Evolutionary conservation across 202 grass and related monocot genomes (phyloP).

Genomic region (Zoysia matrella): DNA sequence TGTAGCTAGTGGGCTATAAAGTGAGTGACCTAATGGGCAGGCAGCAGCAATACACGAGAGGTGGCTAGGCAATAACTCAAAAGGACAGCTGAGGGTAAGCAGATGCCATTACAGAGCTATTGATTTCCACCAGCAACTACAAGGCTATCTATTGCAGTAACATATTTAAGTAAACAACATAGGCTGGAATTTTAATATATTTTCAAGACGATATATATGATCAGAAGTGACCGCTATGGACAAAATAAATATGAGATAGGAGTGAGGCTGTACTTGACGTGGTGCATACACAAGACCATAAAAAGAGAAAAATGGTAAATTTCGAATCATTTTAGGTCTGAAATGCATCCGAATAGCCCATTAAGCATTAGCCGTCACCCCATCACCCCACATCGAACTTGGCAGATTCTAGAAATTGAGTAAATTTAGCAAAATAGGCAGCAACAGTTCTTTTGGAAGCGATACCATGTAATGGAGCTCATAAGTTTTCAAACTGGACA

Average conservation of each 20-base stretch:
- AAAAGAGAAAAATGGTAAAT: neutral
- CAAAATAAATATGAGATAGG: neutral
- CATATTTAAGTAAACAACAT: neutral
- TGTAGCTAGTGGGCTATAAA: neutral
- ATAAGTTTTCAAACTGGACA: neutral
- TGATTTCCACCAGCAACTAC: no score
- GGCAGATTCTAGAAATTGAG: neutral
- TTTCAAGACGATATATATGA: slow-evolving; percentile 5
- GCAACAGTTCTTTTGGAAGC: neutral
- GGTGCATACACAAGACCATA: neutral
- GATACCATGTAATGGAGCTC: neutral
- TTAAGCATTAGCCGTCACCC: neutral
- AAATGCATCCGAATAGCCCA: neutral
- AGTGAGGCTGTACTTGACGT: slow-evolving; percentile 1
- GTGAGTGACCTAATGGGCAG: neutral
- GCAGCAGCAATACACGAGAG: neutral
- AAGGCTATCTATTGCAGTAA: neutral
- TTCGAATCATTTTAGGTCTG: neutral
- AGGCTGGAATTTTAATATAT: slow-evolving; percentile 16
- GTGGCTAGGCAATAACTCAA: neutral
- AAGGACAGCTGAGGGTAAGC: no score
- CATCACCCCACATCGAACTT: neutral
- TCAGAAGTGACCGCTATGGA: neutral
- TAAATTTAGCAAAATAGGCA: neutral
- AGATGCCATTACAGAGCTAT: no score